Percentiles rank a stretch among this genome's conserved stretches.
phyloP scores from a whole-genome alignment of 805 yeast species.

The Yamadazyma paraphyllophila region DNA sequence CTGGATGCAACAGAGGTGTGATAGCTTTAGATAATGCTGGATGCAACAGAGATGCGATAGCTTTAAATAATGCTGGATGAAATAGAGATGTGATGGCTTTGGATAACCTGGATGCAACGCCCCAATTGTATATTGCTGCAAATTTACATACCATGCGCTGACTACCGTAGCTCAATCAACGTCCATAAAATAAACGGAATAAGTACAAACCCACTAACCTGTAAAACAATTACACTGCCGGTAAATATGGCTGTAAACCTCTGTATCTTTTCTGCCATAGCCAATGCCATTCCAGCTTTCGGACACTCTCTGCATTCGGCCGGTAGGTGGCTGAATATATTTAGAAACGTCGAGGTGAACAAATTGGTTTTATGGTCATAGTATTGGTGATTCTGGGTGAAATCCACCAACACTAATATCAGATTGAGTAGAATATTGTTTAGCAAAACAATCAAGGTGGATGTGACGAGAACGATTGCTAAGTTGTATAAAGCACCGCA shows the following conservation, averaged over 20 bases:
- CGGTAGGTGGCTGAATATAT: slow-evolving; percentile 13
- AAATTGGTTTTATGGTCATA: slow-evolving; percentile 12
- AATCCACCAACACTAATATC: slow-evolving; percentile 5
- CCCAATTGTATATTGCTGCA: too few relatives aligned
- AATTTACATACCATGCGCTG: too few relatives aligned
- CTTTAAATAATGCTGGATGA: too few relatives aligned
- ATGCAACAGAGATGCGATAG: too few relatives aligned
- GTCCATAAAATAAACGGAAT: slow-evolving; percentile 24
- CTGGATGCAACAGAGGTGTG: too few relatives aligned
- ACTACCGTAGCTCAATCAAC: too few relatives aligned
- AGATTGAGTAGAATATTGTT: slow-evolving; percentile 23
- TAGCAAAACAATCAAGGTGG: slow-evolving; percentile 15
- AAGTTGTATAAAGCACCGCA: slow-evolving; percentile 24
- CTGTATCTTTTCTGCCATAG: background rate
- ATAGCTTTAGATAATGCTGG: too few relatives aligned
- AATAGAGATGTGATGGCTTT: too few relatives aligned
- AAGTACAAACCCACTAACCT: slow-evolving; percentile 18
- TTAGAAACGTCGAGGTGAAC: slow-evolving; percentile 18
- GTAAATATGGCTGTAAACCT: slow-evolving; percentile 8
- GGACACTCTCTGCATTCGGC: background rate
- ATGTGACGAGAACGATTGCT: slow-evolving; percentile 14
- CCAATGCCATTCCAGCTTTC: too few relatives aligned
- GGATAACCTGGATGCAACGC: too few relatives aligned
- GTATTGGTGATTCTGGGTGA: slow-evolving; percentile 1
- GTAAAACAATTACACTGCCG: slow-evolving; percentile 19